Percentiles rank a stretch among this genome's conserved stretches.
Evolutionary conservation across 306 rosid genomes (phyloP).

Genomic region (Glycine latifolia): DNA sequence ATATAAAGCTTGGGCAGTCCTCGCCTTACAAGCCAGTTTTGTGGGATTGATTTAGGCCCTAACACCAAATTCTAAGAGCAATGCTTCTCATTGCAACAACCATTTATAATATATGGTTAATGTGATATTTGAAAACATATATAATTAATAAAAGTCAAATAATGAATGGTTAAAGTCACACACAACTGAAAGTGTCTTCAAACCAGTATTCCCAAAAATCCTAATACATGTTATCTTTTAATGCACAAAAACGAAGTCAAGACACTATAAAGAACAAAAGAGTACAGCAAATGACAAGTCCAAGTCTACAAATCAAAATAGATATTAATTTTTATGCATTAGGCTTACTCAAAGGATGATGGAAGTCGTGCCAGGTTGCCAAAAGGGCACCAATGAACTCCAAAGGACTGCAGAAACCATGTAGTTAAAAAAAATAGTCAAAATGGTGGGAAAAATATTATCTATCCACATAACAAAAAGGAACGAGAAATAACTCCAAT

Average conservation of each 20-base stretch:
- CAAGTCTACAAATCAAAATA: slow-evolving; percentile 21
- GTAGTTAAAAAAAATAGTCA: slow-evolving; percentile 36
- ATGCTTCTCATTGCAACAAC: slow-evolving; percentile 14
- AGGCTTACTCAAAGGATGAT: slow-evolving; percentile 91
- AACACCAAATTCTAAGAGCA: not conserved
- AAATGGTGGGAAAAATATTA: slow-evolving; percentile 19
- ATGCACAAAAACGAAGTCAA: not conserved
- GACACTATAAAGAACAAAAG: slow-evolving; percentile 21
- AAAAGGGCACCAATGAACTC: slow-evolving; percentile 99
- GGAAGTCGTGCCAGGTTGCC: slow-evolving; percentile 86
- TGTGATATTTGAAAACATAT: not conserved
- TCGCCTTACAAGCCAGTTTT: too few species aligned
- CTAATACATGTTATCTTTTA: slow-evolving; percentile 4
- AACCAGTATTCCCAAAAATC: slow-evolving; percentile 26
- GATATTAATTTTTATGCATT: slow-evolving; percentile 34
- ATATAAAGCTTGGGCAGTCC: too few species aligned
- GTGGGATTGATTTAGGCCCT: too few species aligned
- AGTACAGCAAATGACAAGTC: slow-evolving; percentile 20
- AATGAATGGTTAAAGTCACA: not conserved
- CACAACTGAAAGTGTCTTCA: not conserved
- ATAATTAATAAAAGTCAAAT: not conserved
- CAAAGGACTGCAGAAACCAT: slow-evolving; percentile 84
- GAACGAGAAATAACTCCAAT: slow-evolving; percentile 27
- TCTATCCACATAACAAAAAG: slow-evolving; percentile 6
- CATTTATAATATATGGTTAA: slow-evolving; percentile 28